phyloP scores from a whole-genome alignment of 164 flowering plant species.

The Vitis amurensis region DNA sequence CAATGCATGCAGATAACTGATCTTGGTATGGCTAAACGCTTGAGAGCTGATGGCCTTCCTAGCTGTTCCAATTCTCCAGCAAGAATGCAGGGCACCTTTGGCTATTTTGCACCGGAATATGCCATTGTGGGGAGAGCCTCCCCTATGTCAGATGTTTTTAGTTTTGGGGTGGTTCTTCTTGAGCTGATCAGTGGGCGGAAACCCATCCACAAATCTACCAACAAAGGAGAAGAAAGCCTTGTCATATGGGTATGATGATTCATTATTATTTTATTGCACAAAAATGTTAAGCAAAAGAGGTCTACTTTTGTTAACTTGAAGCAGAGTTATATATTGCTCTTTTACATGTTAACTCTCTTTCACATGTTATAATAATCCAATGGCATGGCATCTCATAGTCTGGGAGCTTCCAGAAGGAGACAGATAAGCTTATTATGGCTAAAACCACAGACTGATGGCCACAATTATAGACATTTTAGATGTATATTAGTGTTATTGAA shows the following conservation, averaged over 20 bases:
- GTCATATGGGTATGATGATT: constrained; percentile 77
- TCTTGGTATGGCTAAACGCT: constrained; percentile 91
- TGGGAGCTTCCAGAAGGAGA: too few relatives aligned
- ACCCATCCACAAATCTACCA: constrained; percentile 63
- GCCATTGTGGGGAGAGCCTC: constrained; percentile 89
- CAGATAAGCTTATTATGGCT: too few relatives aligned
- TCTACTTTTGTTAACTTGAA: too few relatives aligned
- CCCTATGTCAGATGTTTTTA: constrained; percentile 91
- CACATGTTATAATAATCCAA: too few relatives aligned
- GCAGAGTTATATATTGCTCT: too few relatives aligned
- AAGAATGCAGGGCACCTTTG: constrained; percentile 95
- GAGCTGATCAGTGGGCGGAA: constrained; percentile 88
- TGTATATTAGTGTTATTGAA: too few relatives aligned
- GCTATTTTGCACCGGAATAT: constrained; percentile 98
- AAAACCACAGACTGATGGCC: too few relatives aligned
- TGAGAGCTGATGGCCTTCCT: constrained; percentile 66
- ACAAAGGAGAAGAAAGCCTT: constrained; percentile 83
- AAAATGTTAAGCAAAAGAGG: too few relatives aligned
- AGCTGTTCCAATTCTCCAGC: constrained; percentile 92
- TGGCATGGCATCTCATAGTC: too few relatives aligned
- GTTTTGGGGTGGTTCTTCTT: constrained; percentile 97
- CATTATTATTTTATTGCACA: not conserved
- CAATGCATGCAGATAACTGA: constrained; percentile 75
- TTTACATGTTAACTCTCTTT: too few relatives aligned
- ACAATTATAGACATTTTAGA: too few relatives aligned